Evolutionary conservation across 2,329 filamentous ascomycete species (phyloP).

Genomic region (Sporothrix pallida): DNA sequence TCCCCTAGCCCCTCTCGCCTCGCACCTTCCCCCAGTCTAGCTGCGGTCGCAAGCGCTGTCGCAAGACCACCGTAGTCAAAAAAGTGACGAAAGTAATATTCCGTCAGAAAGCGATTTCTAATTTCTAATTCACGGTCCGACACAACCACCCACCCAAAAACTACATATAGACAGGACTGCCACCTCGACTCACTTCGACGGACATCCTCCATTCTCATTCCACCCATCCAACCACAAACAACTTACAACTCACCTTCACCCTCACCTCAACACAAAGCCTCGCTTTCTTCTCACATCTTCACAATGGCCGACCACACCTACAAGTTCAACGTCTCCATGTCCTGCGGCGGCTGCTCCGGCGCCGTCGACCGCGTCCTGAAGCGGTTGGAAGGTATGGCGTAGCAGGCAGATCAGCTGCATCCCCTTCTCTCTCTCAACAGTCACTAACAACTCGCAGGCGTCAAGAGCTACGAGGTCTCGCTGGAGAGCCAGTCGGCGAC

Average conservation of each 20-base stretch:
- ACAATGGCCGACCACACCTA: conserved; percentile 84
- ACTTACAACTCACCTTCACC: not conserved
- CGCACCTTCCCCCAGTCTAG: not conserved
- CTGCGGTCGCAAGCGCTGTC: conserved; percentile 1
- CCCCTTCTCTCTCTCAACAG: not conserved
- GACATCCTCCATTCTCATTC: not conserved
- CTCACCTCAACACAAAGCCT: not conserved
- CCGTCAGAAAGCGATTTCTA: conserved; percentile 13
- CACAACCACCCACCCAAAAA: not conserved
- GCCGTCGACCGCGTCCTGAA: conserved; percentile 90
- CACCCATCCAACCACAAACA: conserved; percentile 16
- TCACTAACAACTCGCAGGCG: conserved; percentile 59
- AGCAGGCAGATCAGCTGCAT: not conserved
- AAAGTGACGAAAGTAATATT: too few species aligned
- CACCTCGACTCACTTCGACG: not conserved
- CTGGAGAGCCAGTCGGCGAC: conserved; percentile 85
- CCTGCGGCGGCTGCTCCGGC: conserved; percentile 93
- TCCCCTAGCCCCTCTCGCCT: not conserved
- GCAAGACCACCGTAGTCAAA: not conserved
- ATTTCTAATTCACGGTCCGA: not conserved
- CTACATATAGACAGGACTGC: conserved; percentile 3
- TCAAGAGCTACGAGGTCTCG: conserved; percentile 84
- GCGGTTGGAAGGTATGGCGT: conserved; percentile 80
- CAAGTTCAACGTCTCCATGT: conserved; percentile 95
- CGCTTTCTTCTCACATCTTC: not conserved